These are phyloP conservation scores for Moniliella sp. DNA, from an alignment of 1,284 basidiomycete species.

Conservation along the genomic window DNA sequence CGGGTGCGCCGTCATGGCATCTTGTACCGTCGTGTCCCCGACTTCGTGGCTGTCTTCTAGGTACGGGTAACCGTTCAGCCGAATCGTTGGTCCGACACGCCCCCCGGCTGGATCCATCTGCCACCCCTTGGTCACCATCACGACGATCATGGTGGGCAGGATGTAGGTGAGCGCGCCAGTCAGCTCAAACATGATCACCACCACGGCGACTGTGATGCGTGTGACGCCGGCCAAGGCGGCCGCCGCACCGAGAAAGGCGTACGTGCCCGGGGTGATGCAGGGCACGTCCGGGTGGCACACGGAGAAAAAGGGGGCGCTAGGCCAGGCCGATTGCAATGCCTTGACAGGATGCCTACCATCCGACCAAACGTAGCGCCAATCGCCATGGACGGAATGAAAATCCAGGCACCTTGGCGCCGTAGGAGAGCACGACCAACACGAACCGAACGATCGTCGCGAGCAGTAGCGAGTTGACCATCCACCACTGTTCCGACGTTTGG, in stretches of 20 bases:
- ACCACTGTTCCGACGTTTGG: constrained; percentile 87
- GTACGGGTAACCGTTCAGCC: constrained; percentile 89
- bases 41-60: constrained; percentile 53
- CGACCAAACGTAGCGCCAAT: constrained; percentile 84
- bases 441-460: constrained; percentile 73
- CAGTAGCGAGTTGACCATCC: constrained; percentile 72
- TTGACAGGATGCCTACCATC: constrained; percentile 84
- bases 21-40: constrained; percentile 56
- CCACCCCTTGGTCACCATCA: constrained; percentile 85
- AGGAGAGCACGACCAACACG: constrained; percentile 68
- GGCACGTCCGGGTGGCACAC: constrained; percentile 62
- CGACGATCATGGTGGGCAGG: constrained; percentile 89
- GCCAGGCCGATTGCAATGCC: constrained; percentile 69
- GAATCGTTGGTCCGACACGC: too few species aligned
- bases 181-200: constrained; percentile 99
- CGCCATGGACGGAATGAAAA: constrained; percentile 94
- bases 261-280: constrained; percentile 88
- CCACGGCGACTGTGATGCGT: constrained; percentile 85
- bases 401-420: constrained; percentile 87
- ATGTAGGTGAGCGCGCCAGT: constrained; percentile 95
- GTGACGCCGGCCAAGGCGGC: constrained; percentile 49
- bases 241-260: constrained; percentile 2
- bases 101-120: too few species aligned
- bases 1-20: constrained; percentile 66
- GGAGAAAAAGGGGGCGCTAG: constrained; percentile 62